These are phyloP conservation scores for Phytophthora colocasiae DNA, from an alignment of 352 stramenopile genomes.

Conservation along the genomic window DNA sequence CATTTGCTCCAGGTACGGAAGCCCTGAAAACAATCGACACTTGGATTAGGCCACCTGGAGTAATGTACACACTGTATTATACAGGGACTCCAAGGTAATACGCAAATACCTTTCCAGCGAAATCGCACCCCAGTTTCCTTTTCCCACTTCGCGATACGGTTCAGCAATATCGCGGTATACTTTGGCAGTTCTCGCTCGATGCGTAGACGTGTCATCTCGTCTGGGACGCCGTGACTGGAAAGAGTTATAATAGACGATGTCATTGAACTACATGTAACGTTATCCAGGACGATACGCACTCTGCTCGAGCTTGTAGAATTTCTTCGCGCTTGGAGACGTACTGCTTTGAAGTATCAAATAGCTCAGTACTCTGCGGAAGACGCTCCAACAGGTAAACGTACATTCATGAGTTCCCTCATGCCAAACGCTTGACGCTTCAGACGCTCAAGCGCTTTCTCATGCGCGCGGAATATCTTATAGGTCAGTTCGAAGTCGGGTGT, in stretches of 20 bases:
- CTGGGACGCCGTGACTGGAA: constrained; percentile 28
- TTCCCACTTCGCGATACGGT: constrained; percentile 51
- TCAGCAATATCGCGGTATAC: constrained; percentile 44
- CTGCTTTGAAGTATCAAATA: constrained; percentile 13
- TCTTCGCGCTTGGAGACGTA: constrained; percentile 54
- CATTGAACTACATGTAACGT: neutral
- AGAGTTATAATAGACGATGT: neutral
- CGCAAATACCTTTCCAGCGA: constrained; percentile 38
- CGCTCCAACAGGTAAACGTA: constrained; percentile 1
- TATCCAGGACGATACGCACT: constrained; percentile 31
- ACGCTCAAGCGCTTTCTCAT: constrained; percentile 40
- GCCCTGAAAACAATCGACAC: constrained; percentile 19
- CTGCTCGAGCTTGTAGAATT: constrained; percentile 43
- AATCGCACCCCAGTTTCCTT: constrained; percentile 41
- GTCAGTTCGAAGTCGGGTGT: constrained; percentile 29
- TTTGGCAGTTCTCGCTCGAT: constrained; percentile 57
- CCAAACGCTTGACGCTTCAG: constrained; percentile 33
- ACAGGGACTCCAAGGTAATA: too few species aligned
- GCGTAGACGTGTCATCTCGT: constrained; percentile 43
- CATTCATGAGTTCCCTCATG: constrained; percentile 31
- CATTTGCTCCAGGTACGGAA: constrained; percentile 49
- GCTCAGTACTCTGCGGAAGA: neutral
- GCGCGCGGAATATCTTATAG: constrained; percentile 35
- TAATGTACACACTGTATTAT: too few species aligned
- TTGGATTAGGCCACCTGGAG: neutral